phyloP scores from a whole-genome alignment of 139 green algal species.

The Coelastrella sp. region DNA sequence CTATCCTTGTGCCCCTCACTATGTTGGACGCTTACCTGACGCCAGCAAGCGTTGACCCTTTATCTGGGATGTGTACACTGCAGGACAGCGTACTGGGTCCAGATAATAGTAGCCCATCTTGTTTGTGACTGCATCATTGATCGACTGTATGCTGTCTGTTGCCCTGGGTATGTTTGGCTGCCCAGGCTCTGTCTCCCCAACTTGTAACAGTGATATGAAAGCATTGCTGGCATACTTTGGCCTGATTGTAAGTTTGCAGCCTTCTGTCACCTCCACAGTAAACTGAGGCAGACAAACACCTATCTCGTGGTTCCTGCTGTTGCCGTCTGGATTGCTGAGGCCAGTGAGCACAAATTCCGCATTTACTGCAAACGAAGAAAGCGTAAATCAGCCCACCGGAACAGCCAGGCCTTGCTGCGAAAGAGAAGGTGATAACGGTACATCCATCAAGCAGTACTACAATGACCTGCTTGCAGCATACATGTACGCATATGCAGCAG shows the following conservation, averaged over 20 bases:
- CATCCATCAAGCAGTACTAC: slow-evolving; percentile 18
- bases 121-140: slow-evolving; percentile 39
- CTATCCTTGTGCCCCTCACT: no score
- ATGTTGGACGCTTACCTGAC: slow-evolving; percentile 16
- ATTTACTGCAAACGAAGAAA: slow-evolving; percentile 13
- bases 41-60: slow-evolving; percentile 42
- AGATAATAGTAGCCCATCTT: slow-evolving; percentile 51
- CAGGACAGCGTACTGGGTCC: slow-evolving; percentile 28
- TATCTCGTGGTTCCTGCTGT: slow-evolving; percentile 49
- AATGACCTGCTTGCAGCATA: no score
- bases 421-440: slow-evolving; percentile 10
- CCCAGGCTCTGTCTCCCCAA: slow-evolving; percentile 1
- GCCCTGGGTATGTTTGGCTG: slow-evolving; percentile 34
- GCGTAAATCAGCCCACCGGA: no score
- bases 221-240: slow-evolving; percentile 20
- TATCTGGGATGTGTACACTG: background rate
- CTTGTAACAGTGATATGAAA: slow-evolving; percentile 25
- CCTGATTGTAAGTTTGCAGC: slow-evolving; percentile 40
- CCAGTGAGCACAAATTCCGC: slow-evolving; percentile 52
- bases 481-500: no score
- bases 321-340: slow-evolving; percentile 47
- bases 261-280: slow-evolving; percentile 31
- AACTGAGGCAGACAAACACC: slow-evolving; percentile 50
- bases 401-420: no score
- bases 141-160: slow-evolving; percentile 11